Conservation (phyloP, 2,329 filamentous ascomycete species). For the Esteya vermicola region DNA sequence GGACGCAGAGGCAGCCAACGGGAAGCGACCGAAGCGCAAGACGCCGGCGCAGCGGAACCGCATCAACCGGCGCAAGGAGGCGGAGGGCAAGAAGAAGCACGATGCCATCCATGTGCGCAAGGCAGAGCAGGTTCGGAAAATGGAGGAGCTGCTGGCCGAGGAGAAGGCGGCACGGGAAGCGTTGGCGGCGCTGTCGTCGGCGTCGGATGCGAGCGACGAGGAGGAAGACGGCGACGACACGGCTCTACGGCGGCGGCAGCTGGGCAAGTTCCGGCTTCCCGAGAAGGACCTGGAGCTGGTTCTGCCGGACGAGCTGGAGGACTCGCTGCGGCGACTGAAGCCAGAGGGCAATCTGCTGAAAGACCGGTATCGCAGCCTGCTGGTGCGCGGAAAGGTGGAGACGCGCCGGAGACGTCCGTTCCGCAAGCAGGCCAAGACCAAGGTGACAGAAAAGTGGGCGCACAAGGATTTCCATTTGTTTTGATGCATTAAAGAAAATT, state of each 20-base stretch:
- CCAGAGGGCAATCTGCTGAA: conserved; percentile 93
- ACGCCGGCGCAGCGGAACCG: conserved; percentile 77
- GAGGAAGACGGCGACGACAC: conserved; percentile 47
- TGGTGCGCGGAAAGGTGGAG: conserved; percentile 84
- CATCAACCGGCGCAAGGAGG: conserved; percentile 76
- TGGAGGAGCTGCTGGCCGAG: conserved; percentile 59
- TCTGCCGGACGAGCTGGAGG: conserved; percentile 67
- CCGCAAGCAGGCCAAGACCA: conserved; percentile 67
- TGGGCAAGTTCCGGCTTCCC: conserved; percentile 61
- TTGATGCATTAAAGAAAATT: conserved; percentile 1
- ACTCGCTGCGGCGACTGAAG: conserved; percentile 68
- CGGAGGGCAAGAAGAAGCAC: conserved; percentile 62
- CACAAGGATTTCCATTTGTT: conserved; percentile 79
- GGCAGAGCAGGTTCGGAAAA: conserved; percentile 54
- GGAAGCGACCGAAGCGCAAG: conserved; percentile 72
- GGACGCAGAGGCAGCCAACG: conserved; percentile 45
- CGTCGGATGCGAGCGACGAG: conserved; percentile 26
- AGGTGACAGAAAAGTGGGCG: conserved; percentile 88
- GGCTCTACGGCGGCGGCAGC: conserved; percentile 53
- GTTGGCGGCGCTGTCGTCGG: conserved; percentile 27
- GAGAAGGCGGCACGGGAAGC: conserved; percentile 45
- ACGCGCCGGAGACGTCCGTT: conserved; percentile 64
- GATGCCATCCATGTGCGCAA: conserved; percentile 61
- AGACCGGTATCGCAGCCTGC: conserved; percentile 78
- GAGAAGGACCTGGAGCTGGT: conserved; percentile 71